These are phyloP conservation scores for Mucor circinelloides DNA, from an alignment of 371 early-diverging fungal species.

Conservation along the genomic window DNA sequence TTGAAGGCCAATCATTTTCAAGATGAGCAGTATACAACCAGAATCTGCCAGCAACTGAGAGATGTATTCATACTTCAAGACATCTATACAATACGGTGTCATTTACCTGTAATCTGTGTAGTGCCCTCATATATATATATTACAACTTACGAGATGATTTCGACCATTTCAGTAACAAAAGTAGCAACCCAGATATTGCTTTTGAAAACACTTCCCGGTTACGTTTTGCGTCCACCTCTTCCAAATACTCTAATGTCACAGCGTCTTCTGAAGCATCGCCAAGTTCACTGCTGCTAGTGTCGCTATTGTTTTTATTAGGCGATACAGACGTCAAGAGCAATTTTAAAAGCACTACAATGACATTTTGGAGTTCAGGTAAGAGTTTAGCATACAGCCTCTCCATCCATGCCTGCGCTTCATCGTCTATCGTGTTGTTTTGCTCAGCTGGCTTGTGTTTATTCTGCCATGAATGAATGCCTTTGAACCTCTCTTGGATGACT, in stretches of 20 bases:
- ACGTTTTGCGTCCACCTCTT: constrained; percentile 52
- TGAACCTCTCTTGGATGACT: constrained; percentile 53
- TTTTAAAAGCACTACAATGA: constrained; percentile 49
- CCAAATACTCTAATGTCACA: constrained; percentile 25
- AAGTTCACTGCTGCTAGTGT: background rate
- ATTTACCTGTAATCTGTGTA: no score
- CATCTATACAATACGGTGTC: constrained; percentile 51
- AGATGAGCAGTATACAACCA: constrained; percentile 75
- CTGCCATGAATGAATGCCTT: constrained; percentile 43
- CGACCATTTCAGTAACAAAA: constrained; percentile 67
- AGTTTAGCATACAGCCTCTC: constrained; percentile 28
- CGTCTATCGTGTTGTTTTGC: background rate
- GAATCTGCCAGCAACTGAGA: constrained; percentile 80
- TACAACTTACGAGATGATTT: constrained; percentile 76
- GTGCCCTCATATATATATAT: no score
- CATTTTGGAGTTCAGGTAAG: constrained; percentile 46
- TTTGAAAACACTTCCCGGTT: constrained; percentile 79
- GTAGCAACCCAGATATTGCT: constrained; percentile 70
- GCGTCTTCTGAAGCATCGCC: background rate
- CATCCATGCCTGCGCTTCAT: background rate
- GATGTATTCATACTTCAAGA: constrained; percentile 74
- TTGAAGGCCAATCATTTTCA: constrained; percentile 80
- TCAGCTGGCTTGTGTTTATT: background rate
- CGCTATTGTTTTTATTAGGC: background rate
- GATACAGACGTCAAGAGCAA: constrained; percentile 39